phyloP scores from a whole-genome alignment of 352 stramenopile genomes.

The Aphanomyces invadans region DNA sequence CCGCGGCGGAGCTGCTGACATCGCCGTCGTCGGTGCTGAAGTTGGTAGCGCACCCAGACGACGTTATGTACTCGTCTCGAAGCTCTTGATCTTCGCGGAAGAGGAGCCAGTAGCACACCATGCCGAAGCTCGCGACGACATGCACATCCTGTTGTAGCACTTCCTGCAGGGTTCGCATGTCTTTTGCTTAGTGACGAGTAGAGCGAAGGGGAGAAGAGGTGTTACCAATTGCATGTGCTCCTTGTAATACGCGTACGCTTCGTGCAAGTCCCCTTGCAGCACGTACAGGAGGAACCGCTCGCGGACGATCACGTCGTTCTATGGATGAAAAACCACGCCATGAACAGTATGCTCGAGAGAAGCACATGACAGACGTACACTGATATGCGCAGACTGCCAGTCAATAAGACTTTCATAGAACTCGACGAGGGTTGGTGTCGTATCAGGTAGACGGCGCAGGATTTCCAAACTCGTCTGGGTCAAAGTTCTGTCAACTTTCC shows the following conservation, averaged over 20 bases:
- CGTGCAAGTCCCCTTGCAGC: slow-evolving; percentile 64
- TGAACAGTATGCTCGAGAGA: neutral
- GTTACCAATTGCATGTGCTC: slow-evolving; percentile 57
- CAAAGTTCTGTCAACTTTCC: slow-evolving; percentile 2
- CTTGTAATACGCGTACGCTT: slow-evolving; percentile 70
- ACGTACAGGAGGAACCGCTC: slow-evolving; percentile 70
- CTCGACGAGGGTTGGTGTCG: slow-evolving; percentile 40
- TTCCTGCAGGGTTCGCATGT: slow-evolving; percentile 34
- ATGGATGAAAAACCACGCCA: too few relatives aligned
- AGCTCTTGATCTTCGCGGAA: slow-evolving; percentile 69
- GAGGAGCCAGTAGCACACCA: slow-evolving; percentile 78
- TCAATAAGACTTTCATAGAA: slow-evolving; percentile 50
- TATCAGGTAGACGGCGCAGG: slow-evolving; percentile 44
- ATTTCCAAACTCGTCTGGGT: slow-evolving; percentile 66
- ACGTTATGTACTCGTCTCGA: slow-evolving; percentile 38
- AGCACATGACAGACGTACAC: slow-evolving; percentile 16
- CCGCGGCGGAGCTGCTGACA: too few relatives aligned
- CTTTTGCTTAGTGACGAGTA: too few relatives aligned
- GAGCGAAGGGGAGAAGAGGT: too few relatives aligned
- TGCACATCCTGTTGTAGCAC: slow-evolving; percentile 49
- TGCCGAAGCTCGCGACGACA: slow-evolving; percentile 59
- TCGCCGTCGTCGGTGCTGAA: neutral
- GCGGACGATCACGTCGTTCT: slow-evolving; percentile 38
- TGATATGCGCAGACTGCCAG: slow-evolving; percentile 43
- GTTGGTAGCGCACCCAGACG: neutral